These are phyloP conservation scores for Choiromyces venosus DNA, from an alignment of 495 filamentous ascomycete genomes.

Conservation along the genomic window DNA sequence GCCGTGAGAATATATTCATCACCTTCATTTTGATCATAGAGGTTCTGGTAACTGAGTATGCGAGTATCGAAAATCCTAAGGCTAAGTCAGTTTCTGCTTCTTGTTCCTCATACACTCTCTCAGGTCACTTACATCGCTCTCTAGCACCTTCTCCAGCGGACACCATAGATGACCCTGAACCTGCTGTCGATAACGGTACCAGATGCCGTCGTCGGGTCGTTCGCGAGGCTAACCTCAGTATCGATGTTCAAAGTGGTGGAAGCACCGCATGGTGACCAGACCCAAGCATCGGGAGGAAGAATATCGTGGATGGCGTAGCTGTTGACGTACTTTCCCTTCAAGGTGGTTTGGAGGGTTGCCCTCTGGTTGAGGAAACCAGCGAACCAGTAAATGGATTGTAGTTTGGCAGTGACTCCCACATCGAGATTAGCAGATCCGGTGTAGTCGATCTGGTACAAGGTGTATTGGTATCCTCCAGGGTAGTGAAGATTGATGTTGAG, in stretches of 20 bases:
- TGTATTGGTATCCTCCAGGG: too few relatives aligned
- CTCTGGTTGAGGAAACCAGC: slow-evolving; percentile 48
- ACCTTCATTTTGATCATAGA: slow-evolving; percentile 3
- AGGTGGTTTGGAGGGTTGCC: too few relatives aligned
- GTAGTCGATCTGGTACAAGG: slow-evolving; percentile 53
- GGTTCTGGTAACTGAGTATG: not conserved
- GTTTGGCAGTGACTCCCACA: slow-evolving; percentile 51
- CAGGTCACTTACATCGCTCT: not conserved
- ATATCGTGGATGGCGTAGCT: too few relatives aligned
- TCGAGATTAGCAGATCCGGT: slow-evolving; percentile 56
- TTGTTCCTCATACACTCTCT: not conserved
- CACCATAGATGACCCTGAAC: not conserved
- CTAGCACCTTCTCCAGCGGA: not conserved
- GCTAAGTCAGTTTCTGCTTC: not conserved
- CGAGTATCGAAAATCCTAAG: not conserved
- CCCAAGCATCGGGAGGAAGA: too few relatives aligned
- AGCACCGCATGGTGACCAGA: too few relatives aligned
- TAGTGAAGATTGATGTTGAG: too few relatives aligned
- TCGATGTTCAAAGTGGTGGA: too few relatives aligned
- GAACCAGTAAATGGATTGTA: too few relatives aligned
- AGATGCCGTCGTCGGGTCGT: not conserved
- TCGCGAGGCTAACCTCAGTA: slow-evolving; percentile 8
- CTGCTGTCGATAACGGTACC: not conserved
- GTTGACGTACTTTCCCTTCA: too few relatives aligned
- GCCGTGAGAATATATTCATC: slow-evolving; percentile 2